Base-by-base conservation (phyloP, 139 green algal species). In the Chlorella sorokiniana region DNA sequence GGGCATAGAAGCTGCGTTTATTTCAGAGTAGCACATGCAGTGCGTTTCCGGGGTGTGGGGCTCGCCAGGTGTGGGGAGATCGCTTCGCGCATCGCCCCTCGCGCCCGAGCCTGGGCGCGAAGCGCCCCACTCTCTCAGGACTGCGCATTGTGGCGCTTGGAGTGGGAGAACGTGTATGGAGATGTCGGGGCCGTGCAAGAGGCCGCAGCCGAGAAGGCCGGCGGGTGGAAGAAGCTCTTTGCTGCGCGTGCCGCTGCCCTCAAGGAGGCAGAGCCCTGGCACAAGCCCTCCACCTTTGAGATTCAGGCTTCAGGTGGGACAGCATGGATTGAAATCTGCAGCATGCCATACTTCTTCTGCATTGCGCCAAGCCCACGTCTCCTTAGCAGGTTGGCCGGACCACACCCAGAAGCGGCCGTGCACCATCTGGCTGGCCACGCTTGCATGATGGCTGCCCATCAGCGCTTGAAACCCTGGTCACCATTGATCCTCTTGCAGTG, bases 161-260 rank as follows among this genome's bases (percentile, higher is more conserved):
- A 81, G 41, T 81, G 63, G 63, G 44, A 76, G 41, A n/a, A 44
- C 0, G 63, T 67, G 63, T 75, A 76, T 40, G 76, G 76, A 9
- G 31, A 48, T 64, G n/a, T 44, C 61, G 10, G 41, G 64, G 35
- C 65, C 1, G 29, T 81, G 25, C 71, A 86, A 68, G 37, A 69
- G 42, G 29, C 25, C 4, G 76, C 67, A 4, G 40, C 52, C 4
- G 25, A 81, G 56, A 59, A 89, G 11, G 87, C 88, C 1, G 82
- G 78, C 63, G 65, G 78, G n/a, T 92, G 87, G 87, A 74, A 79
- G 56, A 5, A 22, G 23, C 56, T 92, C 31, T 91, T 85, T 82
- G 59, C 42, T 2, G 54, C 85, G 29, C 86, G 88, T 62, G 51
- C 56, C 27, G 48, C 63, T 4, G 67, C 69, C 2, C 56, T 84